These are phyloP conservation scores for Eudorina sp. DNA, from an alignment of 139 green algal species.

Conservation along the genomic window DNA sequence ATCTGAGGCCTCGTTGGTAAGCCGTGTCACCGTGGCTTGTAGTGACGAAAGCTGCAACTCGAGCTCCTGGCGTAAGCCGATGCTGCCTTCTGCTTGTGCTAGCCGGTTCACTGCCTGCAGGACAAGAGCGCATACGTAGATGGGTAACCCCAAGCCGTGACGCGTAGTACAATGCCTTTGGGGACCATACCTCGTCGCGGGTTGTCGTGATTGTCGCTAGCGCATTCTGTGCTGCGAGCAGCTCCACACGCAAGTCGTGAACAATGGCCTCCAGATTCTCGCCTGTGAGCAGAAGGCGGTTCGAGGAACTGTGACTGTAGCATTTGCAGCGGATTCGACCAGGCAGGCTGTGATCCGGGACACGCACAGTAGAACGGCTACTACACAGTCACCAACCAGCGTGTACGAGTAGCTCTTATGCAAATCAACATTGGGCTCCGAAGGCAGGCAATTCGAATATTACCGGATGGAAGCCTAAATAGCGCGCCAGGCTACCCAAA, in stretches of 20 bases:
- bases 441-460: no score
- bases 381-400: no score
- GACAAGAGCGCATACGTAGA: no score
- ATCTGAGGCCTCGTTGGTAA: not conserved
- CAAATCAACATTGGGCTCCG: no score
- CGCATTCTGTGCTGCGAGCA: not conserved
- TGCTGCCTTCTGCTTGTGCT: not conserved
- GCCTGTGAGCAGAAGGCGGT: not conserved
- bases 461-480: no score
- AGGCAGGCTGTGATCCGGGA: no score
- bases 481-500: no score
- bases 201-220: not conserved
- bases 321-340: no score
- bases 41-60: constrained; percentile 16
- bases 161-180: not conserved
- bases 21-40: not conserved
- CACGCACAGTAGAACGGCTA: no score
- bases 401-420: no score
- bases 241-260: not conserved
- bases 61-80: not conserved
- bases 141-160: no score
- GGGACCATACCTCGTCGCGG: not conserved
- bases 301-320: not conserved
- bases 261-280: not conserved
- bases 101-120: not conserved